These are phyloP conservation scores for Xenoacremonium recifei DNA, from an alignment of 2,329 filamentous ascomycete species.

Conservation along the genomic window DNA sequence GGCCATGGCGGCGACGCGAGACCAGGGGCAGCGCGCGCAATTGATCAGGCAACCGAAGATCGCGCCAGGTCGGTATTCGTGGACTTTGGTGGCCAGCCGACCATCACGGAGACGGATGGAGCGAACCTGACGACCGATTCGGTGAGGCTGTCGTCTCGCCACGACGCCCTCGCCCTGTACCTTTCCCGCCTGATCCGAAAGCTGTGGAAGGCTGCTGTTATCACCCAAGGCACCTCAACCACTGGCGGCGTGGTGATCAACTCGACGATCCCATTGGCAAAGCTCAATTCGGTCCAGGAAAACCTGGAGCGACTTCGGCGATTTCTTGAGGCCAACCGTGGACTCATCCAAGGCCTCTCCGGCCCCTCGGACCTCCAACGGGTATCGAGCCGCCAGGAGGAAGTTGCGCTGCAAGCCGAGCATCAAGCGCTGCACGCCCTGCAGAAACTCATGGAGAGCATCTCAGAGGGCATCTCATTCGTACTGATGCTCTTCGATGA, in stretches of 20 bases:
- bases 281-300: constrained; percentile 75
- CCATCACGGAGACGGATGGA: constrained; percentile 74
- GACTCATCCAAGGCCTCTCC: constrained; percentile 90
- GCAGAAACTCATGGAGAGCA: constrained; percentile 80
- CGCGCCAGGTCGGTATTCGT: constrained; percentile 85
- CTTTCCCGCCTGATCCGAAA: constrained; percentile 83
- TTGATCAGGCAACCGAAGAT: constrained; percentile 83
- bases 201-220: constrained; percentile 80
- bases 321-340: constrained; percentile 85
- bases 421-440: constrained; percentile 89
- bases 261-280: constrained; percentile 65
- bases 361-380: constrained; percentile 82
- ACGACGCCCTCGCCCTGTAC: constrained; percentile 85
- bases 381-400: constrained; percentile 80
- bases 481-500: constrained; percentile 94
- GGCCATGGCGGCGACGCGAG: constrained; percentile 79
- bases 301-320: constrained; percentile 74
- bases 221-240: constrained; percentile 50
- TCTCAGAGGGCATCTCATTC: constrained; percentile 95
- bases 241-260: constrained; percentile 62
- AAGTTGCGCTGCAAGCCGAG: constrained; percentile 88
- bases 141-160: constrained; percentile 82
- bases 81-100: constrained; percentile 86
- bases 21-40: constrained; percentile 71
- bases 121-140: constrained; percentile 73